Base-by-base conservation (phyloP, 345 rosid genomes). In the Eutrema heterophyllum region DNA sequence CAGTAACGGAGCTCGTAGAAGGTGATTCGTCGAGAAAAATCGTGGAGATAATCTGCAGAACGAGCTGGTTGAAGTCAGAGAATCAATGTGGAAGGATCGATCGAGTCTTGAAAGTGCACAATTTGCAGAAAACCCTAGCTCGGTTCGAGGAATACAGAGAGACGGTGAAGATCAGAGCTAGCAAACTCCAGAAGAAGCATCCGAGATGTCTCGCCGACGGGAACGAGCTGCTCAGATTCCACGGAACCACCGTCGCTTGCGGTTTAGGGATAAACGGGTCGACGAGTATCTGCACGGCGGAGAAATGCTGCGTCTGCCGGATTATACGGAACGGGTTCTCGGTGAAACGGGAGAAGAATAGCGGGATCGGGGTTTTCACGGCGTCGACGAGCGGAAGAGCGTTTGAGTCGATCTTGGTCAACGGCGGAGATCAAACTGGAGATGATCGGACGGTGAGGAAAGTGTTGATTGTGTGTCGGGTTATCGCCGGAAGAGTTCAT, bases 11-110 rank as follows among this genome's bases (percentile, higher is more conserved):
- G 73, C 96, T 95, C 0, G 86, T 87, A 60, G 99, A 95, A 82
- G 99, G 99, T 0, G 99, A 92, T 67, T 95, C 99, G 12, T 95
- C 99, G 0, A 88, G 99, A 72, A 92, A 95, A 72, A 95, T 95
- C n/a, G 99, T 95, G 26, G 99, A 95, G 75, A 95, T 95, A 63
- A 95, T 95, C 52, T 95, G 99, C 74, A 76, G 91, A 62, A 86
- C 97, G 36, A 91, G 97, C 73, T 91, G 96, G 99, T 80, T 88
- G 33, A 89, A 89, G 77, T 85, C 97, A 7, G 99, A 95, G 74
- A 90, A 83, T 52, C 89, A 86, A 62, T 87, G 89, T n/a, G 92
- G 97, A 48, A 78, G 99, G 76, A 89, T 95, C 48, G 97, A 95
- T 64, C 72, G 96, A 71, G 99, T 95, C 26, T 76, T 95, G 72